Evolutionary conservation across 805 yeast species (phyloP).

Genomic region (Cyberlindnera mycetangii): DNA sequence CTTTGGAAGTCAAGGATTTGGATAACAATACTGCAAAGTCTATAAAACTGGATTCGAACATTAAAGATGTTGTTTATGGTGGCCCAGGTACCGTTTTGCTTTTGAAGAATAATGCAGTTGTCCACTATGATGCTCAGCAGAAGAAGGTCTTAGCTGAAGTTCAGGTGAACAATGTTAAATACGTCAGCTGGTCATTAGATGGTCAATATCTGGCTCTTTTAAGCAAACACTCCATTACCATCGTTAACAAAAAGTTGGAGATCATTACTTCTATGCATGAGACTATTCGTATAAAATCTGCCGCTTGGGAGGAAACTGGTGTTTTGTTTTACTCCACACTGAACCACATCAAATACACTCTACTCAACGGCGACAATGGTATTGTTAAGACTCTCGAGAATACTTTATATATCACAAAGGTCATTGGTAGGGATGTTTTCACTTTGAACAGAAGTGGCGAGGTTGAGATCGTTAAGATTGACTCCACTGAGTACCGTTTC

Average conservation of each 20-base stretch:
- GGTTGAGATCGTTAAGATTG: slow-evolving; percentile 75
- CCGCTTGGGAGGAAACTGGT: slow-evolving; percentile 95
- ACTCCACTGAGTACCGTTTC: slow-evolving; percentile 96
- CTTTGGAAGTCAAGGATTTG: slow-evolving; percentile 81
- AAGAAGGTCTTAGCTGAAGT: slow-evolving; percentile 70
- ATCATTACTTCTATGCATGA: slow-evolving; percentile 85
- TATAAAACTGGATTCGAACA: slow-evolving; percentile 63
- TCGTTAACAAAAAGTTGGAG: slow-evolving; percentile 78
- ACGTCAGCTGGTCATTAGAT: slow-evolving; percentile 84
- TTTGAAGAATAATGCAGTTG: slow-evolving; percentile 68
- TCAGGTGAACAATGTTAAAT: slow-evolving; percentile 75
- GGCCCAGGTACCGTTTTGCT: slow-evolving; percentile 83
- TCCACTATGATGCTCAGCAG: slow-evolving; percentile 90
- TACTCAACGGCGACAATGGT: slow-evolving; percentile 93
- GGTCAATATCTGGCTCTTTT: slow-evolving; percentile 84
- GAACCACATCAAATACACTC: slow-evolving; percentile 91
- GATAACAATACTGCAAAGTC: slow-evolving; percentile 79
- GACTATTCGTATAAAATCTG: slow-evolving; percentile 93
- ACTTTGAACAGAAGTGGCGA: slow-evolving; percentile 84
- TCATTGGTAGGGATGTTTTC: slow-evolving; percentile 66
- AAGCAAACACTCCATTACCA: slow-evolving; percentile 88
- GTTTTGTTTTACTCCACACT: slow-evolving; percentile 90
- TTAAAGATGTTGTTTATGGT: slow-evolving; percentile 70
- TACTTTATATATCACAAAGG: slow-evolving; percentile 78
- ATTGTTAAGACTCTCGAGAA: slow-evolving; percentile 89